A percentile compares a stretch with the other conserved stretches of the same genome.
Conservation (phyloP, 495 filamentous ascomycete species). For the Neurospora tetraspora region DNA sequence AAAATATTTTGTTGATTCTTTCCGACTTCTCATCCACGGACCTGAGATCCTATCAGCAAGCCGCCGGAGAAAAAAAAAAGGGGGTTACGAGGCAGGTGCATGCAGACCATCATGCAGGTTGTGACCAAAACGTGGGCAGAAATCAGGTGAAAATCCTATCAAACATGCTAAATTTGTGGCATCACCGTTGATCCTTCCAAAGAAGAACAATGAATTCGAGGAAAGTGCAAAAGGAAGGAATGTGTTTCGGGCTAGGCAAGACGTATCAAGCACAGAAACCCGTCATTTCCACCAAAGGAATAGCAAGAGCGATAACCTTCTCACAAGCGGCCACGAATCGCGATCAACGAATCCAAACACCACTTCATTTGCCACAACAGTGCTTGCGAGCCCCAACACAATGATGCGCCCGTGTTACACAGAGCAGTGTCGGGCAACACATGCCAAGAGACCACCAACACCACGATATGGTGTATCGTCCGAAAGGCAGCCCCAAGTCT, state of each 20-base stretch:
- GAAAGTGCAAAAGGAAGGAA: background rate
- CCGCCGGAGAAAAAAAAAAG: background rate
- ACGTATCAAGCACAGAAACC: background rate
- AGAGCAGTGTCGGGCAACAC: background rate
- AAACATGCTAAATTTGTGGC: background rate
- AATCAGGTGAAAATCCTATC: background rate
- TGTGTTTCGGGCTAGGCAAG: background rate
- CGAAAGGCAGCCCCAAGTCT: background rate
- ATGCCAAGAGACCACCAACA: background rate
- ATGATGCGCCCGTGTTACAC: background rate
- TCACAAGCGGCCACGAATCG: background rate
- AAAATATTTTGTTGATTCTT: background rate
- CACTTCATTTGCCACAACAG: background rate
- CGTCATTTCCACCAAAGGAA: background rate
- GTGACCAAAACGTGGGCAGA: background rate
- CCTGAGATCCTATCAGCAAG: background rate
- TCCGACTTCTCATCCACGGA: background rate
- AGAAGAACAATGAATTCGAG: background rate
- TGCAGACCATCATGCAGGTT: background rate
- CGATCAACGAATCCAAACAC: background rate
- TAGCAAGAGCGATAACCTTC: background rate
- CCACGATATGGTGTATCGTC: background rate
- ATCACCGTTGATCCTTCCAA: background rate
- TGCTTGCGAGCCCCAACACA: background rate
- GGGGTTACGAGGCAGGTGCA: background rate